Evolutionary conservation across 2,329 filamentous ascomycete species (phyloP).

Genomic region (Colletotrichum abscissum): DNA sequence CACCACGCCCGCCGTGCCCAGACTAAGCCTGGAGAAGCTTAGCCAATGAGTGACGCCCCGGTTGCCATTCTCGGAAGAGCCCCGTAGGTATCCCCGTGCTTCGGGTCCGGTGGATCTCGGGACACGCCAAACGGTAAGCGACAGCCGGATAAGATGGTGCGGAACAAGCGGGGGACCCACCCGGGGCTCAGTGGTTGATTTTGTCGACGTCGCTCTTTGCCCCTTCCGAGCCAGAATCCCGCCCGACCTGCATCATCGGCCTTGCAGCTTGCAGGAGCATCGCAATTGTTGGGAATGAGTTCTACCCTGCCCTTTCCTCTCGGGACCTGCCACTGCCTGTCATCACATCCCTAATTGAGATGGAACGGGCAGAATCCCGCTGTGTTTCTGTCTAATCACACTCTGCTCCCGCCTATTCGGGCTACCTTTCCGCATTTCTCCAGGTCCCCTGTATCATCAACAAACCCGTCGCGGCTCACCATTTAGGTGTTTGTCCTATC

Average conservation of each 20-base stretch:
- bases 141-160: background rate
- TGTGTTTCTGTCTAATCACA: background rate
- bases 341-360: background rate
- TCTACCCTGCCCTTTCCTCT: background rate
- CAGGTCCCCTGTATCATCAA: too few relatives aligned
- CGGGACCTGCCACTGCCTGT: background rate
- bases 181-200: background rate
- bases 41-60: constrained; percentile 21
- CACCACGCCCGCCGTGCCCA: background rate
- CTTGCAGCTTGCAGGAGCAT: background rate
- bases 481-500: too few relatives aligned
- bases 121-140: background rate
- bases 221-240: background rate
- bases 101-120: background rate
- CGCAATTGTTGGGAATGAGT: background rate
- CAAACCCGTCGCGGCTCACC: too few relatives aligned
- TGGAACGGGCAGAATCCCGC: background rate
- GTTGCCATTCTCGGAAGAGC: constrained; percentile 25
- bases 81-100: background rate
- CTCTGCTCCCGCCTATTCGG: too few relatives aligned
- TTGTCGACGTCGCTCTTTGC: background rate
- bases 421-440: too few relatives aligned
- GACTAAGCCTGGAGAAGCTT: background rate
- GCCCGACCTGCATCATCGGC: background rate
- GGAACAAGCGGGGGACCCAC: constrained; percentile 5